Percentiles rank a stretch among this genome's conserved stretches.
These are phyloP conservation scores for Ophiorrhiza pumila DNA, from an alignment of 257 asterid genomes.

Conservation along the genomic window DNA sequence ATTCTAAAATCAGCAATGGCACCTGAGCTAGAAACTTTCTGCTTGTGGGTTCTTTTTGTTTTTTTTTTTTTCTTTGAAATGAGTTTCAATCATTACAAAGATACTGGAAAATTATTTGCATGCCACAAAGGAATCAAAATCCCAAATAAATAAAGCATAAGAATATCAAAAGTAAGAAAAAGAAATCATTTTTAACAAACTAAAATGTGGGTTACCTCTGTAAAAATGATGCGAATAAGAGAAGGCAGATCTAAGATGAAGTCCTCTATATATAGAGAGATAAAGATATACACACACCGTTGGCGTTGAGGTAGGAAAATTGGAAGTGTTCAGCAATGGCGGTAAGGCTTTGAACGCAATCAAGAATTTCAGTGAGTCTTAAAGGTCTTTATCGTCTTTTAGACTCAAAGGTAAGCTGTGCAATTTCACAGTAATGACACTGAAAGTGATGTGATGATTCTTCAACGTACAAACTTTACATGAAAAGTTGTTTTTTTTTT, in stretches of 20 bases:
- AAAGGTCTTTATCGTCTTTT: constrained; percentile 1
- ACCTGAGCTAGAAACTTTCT: background rate
- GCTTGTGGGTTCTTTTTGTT: too few species aligned
- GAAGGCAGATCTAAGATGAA: background rate
- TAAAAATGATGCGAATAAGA: background rate
- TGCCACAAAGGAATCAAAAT: background rate
- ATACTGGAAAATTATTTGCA: background rate
- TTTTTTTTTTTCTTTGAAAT: background rate
- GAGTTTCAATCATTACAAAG: background rate
- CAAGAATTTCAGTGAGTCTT: background rate
- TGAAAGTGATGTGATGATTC: too few species aligned
- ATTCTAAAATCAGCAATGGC: too few species aligned
- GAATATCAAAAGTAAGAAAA: background rate
- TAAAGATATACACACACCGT: too few species aligned
- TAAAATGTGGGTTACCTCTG: background rate
- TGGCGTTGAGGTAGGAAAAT: too few species aligned
- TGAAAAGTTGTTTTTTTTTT: too few species aligned
- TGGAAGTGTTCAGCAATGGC: background rate
- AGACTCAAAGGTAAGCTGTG: constrained; percentile 13
- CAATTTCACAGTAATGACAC: too few species aligned
- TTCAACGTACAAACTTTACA: too few species aligned
- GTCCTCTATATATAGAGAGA: too few species aligned
- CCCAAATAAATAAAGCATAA: too few species aligned
- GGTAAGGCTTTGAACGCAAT: background rate
- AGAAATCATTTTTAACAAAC: background rate